Percentiles rank a stretch among this genome's conserved stretches.
Evolutionary conservation across 2,329 filamentous ascomycete species (phyloP).

Genomic region (Gremmenia infestans): DNA sequence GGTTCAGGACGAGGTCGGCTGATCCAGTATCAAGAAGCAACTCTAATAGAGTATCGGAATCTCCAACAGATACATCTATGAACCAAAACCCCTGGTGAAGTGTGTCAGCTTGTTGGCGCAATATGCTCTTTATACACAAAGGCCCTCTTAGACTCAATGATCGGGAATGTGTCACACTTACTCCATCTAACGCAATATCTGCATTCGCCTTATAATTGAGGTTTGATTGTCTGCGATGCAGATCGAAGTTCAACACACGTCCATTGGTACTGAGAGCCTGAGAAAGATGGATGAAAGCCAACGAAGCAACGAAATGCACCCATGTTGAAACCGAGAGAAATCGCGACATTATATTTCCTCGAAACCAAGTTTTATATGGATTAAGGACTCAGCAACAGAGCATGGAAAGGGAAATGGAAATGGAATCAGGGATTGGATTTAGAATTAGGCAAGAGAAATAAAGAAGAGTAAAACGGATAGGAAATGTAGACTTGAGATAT

Average conservation of each 20-base stretch:
- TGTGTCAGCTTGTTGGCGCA: not conserved
- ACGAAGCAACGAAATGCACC: not conserved
- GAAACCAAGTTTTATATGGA: no score
- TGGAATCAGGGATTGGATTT: no score
- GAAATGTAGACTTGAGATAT: no score
- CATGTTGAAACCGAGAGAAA: not conserved
- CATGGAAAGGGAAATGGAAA: no score
- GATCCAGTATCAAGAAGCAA: conserved; percentile 12
- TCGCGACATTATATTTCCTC: not conserved
- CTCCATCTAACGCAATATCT: not conserved
- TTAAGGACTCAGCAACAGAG: no score
- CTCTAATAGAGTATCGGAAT: not conserved
- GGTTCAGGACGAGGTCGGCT: conserved; percentile 12
- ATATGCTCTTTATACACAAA: not conserved
- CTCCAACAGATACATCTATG: not conserved
- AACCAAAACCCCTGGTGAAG: not conserved
- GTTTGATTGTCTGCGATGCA: not conserved
- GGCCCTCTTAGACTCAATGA: no score
- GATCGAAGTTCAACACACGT: not conserved
- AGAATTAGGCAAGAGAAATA: no score
- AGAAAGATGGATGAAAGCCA: not conserved
- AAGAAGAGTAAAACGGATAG: no score
- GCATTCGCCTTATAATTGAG: not conserved
- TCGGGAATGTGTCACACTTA: not conserved
- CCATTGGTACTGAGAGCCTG: not conserved